Evolutionary conservation across 2,329 filamentous ascomycete species (phyloP), one percentile per base, ranked within the genome.

Genomic region (Teratosphaeriaceae sp.): DNA sequence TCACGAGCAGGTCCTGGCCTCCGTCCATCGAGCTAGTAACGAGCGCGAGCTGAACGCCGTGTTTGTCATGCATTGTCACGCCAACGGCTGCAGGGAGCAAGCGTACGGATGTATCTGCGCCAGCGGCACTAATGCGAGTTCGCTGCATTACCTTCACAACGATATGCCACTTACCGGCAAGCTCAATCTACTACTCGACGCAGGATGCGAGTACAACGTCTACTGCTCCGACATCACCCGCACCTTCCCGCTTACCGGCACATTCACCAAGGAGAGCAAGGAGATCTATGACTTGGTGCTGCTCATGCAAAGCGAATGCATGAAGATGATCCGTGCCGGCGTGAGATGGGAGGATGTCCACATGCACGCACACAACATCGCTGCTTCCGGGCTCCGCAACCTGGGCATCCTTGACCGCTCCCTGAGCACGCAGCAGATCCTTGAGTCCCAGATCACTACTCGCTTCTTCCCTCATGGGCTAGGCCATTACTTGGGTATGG

Each of bases 101-200:
- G 83, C 90, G 1, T 97, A 97, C 65, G 79, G 85, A 52, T 82
- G 84, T 47, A 96, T 97, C 57, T 80, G 92, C 15, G 90, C 88
- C 0, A 78, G 79, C 24, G 90, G 90, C 9, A 75, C 80, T 4
- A 82, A 85, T 13, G 89, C 85, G 0, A 86, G 88, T 4, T 92
- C 87, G 1, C 74, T 96, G 24, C 90, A 96, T 67, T 96, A 96
- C 56, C 79, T 88, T 18, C 78, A 83, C 58, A 94, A 94, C 62
- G 73, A 88, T 51, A 74, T 82, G 57, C 73, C 80, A 0, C 68
- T 90, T 24, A 66, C 68, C 1, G 79, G 79, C 33, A 88, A 90
- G 67, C 78, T 86, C 42, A 83, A 94, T 55, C 67, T 96, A 40
- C 75, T 95, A 44, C 69, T 96, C 16, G 90, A 97, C 59, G 89